Percentiles rank a stretch among this genome's conserved stretches.
Evolutionary conservation across 1,139 yeast genomes (phyloP).

Genomic region (Hansenula lynferdii): DNA sequence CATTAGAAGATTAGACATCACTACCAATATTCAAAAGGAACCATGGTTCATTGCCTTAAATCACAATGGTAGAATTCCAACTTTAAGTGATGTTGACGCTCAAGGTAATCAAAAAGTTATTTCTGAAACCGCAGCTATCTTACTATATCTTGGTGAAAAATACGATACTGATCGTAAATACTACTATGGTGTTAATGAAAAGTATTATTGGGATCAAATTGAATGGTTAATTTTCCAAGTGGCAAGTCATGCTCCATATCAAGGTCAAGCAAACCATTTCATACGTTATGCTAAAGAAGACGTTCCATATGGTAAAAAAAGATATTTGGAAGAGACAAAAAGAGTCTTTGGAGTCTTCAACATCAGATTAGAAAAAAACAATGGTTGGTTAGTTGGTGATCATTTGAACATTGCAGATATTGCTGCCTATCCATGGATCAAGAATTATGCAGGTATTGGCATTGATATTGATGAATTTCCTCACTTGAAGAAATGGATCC

Average conservation of each 20-base stretch:
- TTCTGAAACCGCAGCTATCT: conserved; percentile 55
- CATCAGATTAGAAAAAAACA: conserved; percentile 38
- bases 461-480: conserved; percentile 42
- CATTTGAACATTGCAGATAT: conserved; percentile 53
- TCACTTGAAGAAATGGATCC: conserved; percentile 38
- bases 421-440: conserved; percentile 36
- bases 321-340: conserved; percentile 46
- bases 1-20: conserved; percentile 36
- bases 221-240: conserved; percentile 51
- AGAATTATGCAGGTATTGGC: conserved; percentile 21
- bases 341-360: conserved; percentile 52
- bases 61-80: conserved; percentile 60
- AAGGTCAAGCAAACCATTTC: conserved; percentile 53
- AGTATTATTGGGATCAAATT: conserved; percentile 41
- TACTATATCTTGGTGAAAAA: conserved; percentile 49
- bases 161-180: conserved; percentile 48
- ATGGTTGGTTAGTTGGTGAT: conserved; percentile 52
- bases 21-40: conserved; percentile 39
- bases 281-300: conserved; percentile 37
- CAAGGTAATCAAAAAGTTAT: conserved; percentile 35
- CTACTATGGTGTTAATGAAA: conserved; percentile 38
- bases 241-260: conserved; percentile 56
- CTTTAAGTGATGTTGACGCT: conserved; percentile 41
- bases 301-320: conserved; percentile 45
- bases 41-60: conserved; percentile 49